A percentile compares a stretch with the other conserved stretches of the same genome.
Evolutionary conservation across 2,329 filamentous ascomycete genomes (phyloP).

Genomic region (Penicillium sp.): DNA sequence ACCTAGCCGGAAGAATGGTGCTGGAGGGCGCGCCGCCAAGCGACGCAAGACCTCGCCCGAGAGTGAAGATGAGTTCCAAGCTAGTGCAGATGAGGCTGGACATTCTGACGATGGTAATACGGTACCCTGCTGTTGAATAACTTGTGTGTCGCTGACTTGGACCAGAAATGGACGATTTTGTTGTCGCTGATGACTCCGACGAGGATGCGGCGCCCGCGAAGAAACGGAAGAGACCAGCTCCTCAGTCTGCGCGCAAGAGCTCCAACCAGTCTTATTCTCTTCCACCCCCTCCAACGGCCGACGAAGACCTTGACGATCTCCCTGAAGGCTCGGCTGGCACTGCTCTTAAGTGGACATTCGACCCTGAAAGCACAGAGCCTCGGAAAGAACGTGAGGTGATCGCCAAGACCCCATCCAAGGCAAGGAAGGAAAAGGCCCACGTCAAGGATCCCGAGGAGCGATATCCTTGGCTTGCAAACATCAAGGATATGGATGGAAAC

Average conservation of each 20-base stretch:
- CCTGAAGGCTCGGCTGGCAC: constrained; percentile 66
- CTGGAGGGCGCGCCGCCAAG: constrained; percentile 56
- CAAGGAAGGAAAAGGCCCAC: constrained; percentile 69
- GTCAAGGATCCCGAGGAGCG: constrained; percentile 81
- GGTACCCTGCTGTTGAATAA: neutral
- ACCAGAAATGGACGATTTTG: constrained; percentile 81
- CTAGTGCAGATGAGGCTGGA: constrained; percentile 56
- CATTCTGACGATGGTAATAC: constrained; percentile 55
- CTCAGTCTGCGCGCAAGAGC: constrained; percentile 47
- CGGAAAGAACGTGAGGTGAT: constrained; percentile 51
- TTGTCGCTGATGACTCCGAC: constrained; percentile 86
- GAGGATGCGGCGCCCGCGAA: constrained; percentile 64
- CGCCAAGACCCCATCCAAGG: constrained; percentile 40
- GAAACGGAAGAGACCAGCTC: constrained; percentile 71
- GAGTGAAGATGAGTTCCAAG: constrained; percentile 70
- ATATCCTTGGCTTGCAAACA: constrained; percentile 87
- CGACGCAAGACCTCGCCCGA: constrained; percentile 67
- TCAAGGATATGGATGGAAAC: constrained; percentile 82
- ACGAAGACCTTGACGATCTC: constrained; percentile 61
- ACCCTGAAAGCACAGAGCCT: constrained; percentile 62
- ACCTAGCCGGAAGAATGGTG: constrained; percentile 52
- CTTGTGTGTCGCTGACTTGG: constrained; percentile 6
- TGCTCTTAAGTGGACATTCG: constrained; percentile 79
- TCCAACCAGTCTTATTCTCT: constrained; percentile 38
- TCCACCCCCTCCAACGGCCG: constrained; percentile 57